Evolutionary conservation across 768 basidiomycete species (phyloP).

Genomic region (Tulasnella sp.): DNA sequence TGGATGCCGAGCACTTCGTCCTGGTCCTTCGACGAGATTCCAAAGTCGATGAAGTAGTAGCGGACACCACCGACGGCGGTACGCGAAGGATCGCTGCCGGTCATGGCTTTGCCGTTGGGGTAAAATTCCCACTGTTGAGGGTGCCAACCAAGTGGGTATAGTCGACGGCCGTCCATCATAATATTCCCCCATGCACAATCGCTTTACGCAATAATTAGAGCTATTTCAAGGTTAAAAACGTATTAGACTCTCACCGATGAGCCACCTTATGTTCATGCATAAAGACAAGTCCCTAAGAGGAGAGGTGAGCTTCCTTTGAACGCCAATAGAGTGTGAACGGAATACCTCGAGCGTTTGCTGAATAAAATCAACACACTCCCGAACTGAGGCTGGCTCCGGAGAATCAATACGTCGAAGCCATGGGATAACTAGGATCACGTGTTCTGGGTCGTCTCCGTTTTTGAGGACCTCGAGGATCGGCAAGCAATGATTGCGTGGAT

Average conservation of each 20-base stretch:
- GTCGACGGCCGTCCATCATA: constrained; percentile 17
- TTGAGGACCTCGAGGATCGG: constrained; percentile 8
- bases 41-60: constrained; percentile 20
- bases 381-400: not conserved
- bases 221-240: not conserved
- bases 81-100: not conserved
- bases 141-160: constrained; percentile 17
- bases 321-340: not conserved
- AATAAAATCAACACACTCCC: constrained; percentile 10
- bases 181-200: constrained; percentile 19
- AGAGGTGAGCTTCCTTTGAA: too few species aligned
- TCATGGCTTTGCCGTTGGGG: not conserved
- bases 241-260: not conserved
- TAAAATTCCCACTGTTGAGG: not conserved
- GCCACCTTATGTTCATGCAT: constrained; percentile 7
- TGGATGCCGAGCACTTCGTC: not conserved
- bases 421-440: constrained; percentile 13
- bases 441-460: not conserved
- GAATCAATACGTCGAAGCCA: not conserved
- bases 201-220: not conserved
- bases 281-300: too few species aligned
- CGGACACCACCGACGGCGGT: constrained; percentile 3
- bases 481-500: constrained; percentile 10
- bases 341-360: constrained; percentile 11
- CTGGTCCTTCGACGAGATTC: constrained; percentile 4